Conservation (phyloP, 306 rosid genomes). For the Cucumis melo region DNA sequence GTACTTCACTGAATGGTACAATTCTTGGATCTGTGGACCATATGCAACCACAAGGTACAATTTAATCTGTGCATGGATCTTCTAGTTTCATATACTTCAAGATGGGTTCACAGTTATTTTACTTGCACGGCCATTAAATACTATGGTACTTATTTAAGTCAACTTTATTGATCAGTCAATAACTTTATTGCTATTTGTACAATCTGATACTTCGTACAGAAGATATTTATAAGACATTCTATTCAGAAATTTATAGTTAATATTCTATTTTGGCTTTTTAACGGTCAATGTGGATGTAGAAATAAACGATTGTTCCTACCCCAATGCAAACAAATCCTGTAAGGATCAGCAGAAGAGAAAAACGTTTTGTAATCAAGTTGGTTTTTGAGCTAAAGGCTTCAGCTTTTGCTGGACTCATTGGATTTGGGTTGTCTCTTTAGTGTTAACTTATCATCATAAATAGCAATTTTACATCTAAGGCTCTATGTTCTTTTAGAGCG, state of each 20-base stretch:
- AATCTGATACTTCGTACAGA: background rate
- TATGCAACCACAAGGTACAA: constrained; percentile 85
- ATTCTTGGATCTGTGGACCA: constrained; percentile 90
- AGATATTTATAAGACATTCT: background rate
- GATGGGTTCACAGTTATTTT: background rate
- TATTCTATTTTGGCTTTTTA: background rate
- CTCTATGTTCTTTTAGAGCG: too few species aligned
- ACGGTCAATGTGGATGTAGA: background rate
- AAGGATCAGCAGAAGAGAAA: background rate
- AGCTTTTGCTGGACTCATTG: background rate
- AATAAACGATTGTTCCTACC: background rate
- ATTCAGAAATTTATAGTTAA: background rate
- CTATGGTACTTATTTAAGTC: background rate
- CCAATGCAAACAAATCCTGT: background rate
- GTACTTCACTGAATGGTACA: constrained; percentile 79
- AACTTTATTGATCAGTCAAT: background rate
- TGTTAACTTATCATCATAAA: background rate
- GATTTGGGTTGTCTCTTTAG: background rate
- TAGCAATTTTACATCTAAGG: background rate
- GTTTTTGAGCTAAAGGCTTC: background rate
- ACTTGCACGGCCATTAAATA: background rate
- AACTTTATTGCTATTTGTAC: background rate
- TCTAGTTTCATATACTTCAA: background rate
- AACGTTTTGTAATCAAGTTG: background rate
- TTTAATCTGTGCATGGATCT: background rate